Evolutionary conservation across 2,329 filamentous ascomycete species (phyloP), one percentile per base, ranked within the genome.

Genomic region (Penicillium italicum): DNA sequence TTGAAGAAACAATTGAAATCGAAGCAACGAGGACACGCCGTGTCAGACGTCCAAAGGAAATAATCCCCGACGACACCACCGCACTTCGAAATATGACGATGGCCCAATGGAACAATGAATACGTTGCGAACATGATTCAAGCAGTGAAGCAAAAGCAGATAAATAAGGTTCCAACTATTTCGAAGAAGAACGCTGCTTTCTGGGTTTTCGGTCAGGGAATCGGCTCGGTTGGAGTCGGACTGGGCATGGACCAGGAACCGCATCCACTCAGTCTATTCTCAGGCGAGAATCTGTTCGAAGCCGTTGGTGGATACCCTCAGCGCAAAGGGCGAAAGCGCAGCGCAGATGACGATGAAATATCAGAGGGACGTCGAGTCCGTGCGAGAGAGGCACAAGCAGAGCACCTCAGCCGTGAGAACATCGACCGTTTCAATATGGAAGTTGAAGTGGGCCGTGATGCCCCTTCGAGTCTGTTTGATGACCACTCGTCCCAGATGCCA

Each of bases 391-490:
- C 72, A 30, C 63, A 70, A 26, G 71, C 76, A 54, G 58, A 65
- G 1, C 58, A 64, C 14, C 45, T 75, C n/a, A 73, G 70, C 11
- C 72, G 70, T 24, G 58, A 61, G 43, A 56, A 50, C 37, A 40
- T 45, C 45, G 48, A 48, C 30, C 37, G 45, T 24, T 57, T 38
- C 50, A 56, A 43, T 34, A 59, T 77, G 60, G 82, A 82, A 9
- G 71, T 87, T 20, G 91, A 95, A 70, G 72, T 90, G 24, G 89
- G 86, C 20, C 84, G 90, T 72, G 84, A 89, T 40, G 87, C 83
- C 1, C 82, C 79, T 0, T 80, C 83, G 0, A 82, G 83, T 8
- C 80, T 94, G 50, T 83, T 84, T 5, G 88, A 95, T 56, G 82
- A 86, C 50, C 82, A 82, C 28, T 83, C 83, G 24, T 83, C 81